Base-by-base conservation (phyloP, 1,139 yeast species). In the Meyerozyma elateridarum region DNA sequence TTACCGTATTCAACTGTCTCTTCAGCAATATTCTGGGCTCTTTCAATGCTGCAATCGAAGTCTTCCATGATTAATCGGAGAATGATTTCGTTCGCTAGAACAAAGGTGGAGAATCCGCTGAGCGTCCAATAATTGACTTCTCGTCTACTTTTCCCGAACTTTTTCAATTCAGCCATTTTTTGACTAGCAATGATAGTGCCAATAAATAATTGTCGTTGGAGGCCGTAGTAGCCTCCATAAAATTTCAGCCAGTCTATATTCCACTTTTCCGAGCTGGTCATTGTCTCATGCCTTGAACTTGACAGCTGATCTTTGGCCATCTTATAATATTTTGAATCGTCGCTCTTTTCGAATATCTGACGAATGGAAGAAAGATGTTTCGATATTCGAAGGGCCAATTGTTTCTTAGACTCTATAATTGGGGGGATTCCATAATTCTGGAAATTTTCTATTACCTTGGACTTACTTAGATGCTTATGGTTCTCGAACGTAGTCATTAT, bases 211-310 rank as follows among this genome's bases (percentile, higher is more conserved):
- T 80, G 85, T 34, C 87, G 56, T 37, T 65, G 63, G 25, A 71
- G 53, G 0, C 89, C 89, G 42, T 71, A 70, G 45, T 70, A 81
- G 0, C 89, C 89, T n/a, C 76, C 77, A 7, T 63, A 57, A 42
- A 71, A 78, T 15, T 51, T 44, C 9, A 54, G 44, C 59, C 79
- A 68, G 20, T 74, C 65, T 14, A 78, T 48, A 9, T 54, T 55
- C 45, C 70, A 58, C 29, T 73, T 61, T 29, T 78, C 84, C 15
- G 56, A 49, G 14, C 58, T 59, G 3, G 80, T 61, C 42, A 81
- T 56, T 1, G 70, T 56, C 3, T 68, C 60, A 25, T 66, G 60
- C 2, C 49, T 40, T 0, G 81, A 74, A 1, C 45, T 39, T 8
- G 52, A 39, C 14, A 51, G 54, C 30, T 66, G 62, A 7, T 47